phyloP scores from a whole-genome alignment of 2,329 filamentous ascomycete species.

The Mariannaea sp. region DNA sequence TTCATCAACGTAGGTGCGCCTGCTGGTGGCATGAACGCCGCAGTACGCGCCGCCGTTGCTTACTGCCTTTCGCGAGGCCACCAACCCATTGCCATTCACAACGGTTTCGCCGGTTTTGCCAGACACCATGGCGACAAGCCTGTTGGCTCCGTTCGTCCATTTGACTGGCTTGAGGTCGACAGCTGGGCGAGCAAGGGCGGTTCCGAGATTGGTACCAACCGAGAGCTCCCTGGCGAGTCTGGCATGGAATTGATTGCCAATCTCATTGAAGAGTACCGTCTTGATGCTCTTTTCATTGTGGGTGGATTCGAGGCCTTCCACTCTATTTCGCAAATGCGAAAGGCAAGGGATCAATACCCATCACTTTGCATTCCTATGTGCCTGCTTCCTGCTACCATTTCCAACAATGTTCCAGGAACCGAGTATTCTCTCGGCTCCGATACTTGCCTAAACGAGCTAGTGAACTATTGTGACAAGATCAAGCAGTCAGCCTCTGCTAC shows the following conservation, averaged over 20 bases:
- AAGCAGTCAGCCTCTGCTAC: constrained; percentile 95
- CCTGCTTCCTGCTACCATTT: constrained; percentile 93
- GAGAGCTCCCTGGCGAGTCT: constrained; percentile 82
- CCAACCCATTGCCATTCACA: constrained; percentile 89
- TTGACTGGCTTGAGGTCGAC: constrained; percentile 93
- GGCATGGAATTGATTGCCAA: constrained; percentile 83
- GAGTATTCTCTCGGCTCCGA: constrained; percentile 97
- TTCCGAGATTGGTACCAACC: constrained; percentile 97
- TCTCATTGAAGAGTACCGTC: constrained; percentile 83
- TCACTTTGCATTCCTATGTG: constrained; percentile 92
- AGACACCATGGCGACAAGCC: constrained; percentile 88
- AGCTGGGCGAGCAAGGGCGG: constrained; percentile 95
- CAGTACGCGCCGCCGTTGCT: constrained; percentile 87
- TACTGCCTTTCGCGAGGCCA: constrained; percentile 94
- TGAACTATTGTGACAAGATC: constrained; percentile 95
- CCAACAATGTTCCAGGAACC: constrained; percentile 96
- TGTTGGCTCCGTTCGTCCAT: constrained; percentile 78
- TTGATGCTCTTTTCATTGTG: constrained; percentile 89
- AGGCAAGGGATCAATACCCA: constrained; percentile 77
- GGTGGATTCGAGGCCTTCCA: constrained; percentile 98
- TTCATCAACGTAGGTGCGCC: constrained; percentile 97
- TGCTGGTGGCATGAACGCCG: constrained; percentile 97
- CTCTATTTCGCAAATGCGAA: constrained; percentile 82
- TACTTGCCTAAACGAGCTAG: constrained; percentile 93
- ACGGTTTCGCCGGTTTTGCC: constrained; percentile 92